Percentiles rank a stretch among this genome's conserved stretches.
phyloP scores from a whole-genome alignment of 2,329 filamentous ascomycete species.

The Pseudogymnoascus verrucosus region DNA sequence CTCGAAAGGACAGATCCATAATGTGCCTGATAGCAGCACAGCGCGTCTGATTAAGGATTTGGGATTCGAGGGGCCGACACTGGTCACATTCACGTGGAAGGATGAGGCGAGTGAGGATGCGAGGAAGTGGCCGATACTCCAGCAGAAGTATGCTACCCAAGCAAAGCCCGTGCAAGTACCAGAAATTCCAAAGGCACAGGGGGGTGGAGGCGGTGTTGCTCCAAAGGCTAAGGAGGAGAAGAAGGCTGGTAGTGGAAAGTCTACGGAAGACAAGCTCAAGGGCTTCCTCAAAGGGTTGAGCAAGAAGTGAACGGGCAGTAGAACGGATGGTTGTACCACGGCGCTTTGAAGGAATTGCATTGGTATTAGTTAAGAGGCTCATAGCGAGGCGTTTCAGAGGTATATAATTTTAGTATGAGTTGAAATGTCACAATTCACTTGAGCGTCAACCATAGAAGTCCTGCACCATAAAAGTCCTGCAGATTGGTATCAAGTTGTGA shows the following conservation, averaged over 20 bases:
- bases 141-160: conserved; percentile 44
- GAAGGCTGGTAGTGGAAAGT: conserved; percentile 22
- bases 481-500: conserved; percentile 10
- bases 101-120: conserved; percentile 49
- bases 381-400: conserved; percentile 16
- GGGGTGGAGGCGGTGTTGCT: conserved; percentile 22
- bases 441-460: background rate
- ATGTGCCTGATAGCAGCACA: conserved; percentile 34
- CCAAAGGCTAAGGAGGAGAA: conserved; percentile 25
- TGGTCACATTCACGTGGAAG: conserved; percentile 72
- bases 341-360: background rate
- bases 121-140: conserved; percentile 35
- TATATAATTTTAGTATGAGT: background rate
- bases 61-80: conserved; percentile 59
- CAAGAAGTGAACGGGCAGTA: conserved; percentile 3
- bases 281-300: conserved; percentile 31
- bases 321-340: background rate
- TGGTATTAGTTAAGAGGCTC: background rate
- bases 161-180: conserved; percentile 62
- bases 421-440: background rate
- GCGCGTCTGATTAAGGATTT: conserved; percentile 64
- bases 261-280: conserved; percentile 22
- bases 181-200: conserved; percentile 40
- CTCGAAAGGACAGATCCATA: conserved; percentile 24
- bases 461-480: background rate